Conservation (phyloP, 2,329 filamentous ascomycete species). For the Exophiala sp. region DNA sequence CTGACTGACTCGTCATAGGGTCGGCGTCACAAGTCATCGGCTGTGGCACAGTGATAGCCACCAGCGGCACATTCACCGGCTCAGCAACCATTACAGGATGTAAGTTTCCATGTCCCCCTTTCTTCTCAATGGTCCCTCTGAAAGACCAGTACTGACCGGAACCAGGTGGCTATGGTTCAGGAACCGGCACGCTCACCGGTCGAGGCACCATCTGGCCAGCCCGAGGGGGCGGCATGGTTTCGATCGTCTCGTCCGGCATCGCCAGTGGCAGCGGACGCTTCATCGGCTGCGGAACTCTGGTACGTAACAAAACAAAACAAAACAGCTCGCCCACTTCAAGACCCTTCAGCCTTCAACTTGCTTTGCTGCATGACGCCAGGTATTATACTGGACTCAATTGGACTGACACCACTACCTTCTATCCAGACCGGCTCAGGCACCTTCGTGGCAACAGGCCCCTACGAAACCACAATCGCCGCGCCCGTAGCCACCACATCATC, state of each 20-base stretch:
- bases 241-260: conserved; percentile 21
- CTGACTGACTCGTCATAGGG: too few relatives aligned
- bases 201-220: conserved; percentile 25
- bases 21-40: conserved; percentile 18
- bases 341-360: too few relatives aligned
- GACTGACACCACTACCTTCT: background rate
- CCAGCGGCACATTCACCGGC: conserved; percentile 21
- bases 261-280: conserved; percentile 21
- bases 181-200: conserved; percentile 23
- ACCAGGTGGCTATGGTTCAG: conserved; percentile 22
- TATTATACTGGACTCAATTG: too few relatives aligned
- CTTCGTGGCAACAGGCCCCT: conserved; percentile 22
- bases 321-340: too few relatives aligned
- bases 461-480: conserved; percentile 9
- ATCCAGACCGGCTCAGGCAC: conserved; percentile 22
- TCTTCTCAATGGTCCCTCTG: background rate
- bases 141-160: background rate
- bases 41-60: conserved; percentile 24
- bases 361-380: too few relatives aligned
- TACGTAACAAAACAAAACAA: too few relatives aligned
- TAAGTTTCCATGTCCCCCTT: conserved; percentile 4
- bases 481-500: conserved; percentile 11
- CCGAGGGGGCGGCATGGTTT: conserved; percentile 10
- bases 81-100: conserved; percentile 24
- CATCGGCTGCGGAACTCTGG: conserved; percentile 24